These are phyloP conservation scores for Hypoxylon sp. DNA, from an alignment of 2,329 filamentous ascomycete species.

Conservation along the genomic window DNA sequence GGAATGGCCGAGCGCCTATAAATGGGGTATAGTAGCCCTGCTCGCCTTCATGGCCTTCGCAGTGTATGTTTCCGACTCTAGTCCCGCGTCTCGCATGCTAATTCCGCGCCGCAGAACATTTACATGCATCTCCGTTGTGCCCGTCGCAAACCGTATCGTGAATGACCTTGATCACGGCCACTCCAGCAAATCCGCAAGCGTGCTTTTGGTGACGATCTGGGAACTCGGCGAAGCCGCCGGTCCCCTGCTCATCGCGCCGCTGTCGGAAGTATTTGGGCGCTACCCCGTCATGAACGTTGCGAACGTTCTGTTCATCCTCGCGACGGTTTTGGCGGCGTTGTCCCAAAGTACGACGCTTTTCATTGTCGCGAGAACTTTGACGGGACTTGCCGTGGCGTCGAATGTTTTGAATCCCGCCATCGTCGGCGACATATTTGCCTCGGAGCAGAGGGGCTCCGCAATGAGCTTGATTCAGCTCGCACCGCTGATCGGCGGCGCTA, in stretches of 20 bases:
- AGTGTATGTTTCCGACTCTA: slow-evolving; percentile 59
- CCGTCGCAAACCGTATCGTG: slow-evolving; percentile 67
- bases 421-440: slow-evolving; percentile 73
- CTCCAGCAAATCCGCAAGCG: slow-evolving; percentile 62
- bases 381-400: slow-evolving; percentile 74
- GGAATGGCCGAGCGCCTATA: slow-evolving; percentile 67
- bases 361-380: slow-evolving; percentile 68
- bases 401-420: slow-evolving; percentile 75
- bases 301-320: slow-evolving; percentile 66
- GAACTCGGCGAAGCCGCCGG: slow-evolving; percentile 76
- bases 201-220: slow-evolving; percentile 79
- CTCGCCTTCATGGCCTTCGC: slow-evolving; percentile 70
- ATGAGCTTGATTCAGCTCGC: slow-evolving; percentile 72
- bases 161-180: slow-evolving; percentile 60
- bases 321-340: slow-evolving; percentile 64
- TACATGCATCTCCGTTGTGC: slow-evolving; percentile 70
- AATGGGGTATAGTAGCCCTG: slow-evolving; percentile 67
- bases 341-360: slow-evolving; percentile 63
- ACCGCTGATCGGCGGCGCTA: slow-evolving; percentile 69
- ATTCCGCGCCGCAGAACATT: slow-evolving; percentile 62
- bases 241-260: slow-evolving; percentile 72
- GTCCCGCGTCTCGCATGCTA: background rate
- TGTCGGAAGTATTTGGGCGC: slow-evolving; percentile 73
- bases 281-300: slow-evolving; percentile 67
- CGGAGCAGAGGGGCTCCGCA: slow-evolving; percentile 70